These are phyloP conservation scores for Jamesozyma gamospora DNA, from an alignment of 805 yeast genomes.

Conservation along the genomic window DNA sequence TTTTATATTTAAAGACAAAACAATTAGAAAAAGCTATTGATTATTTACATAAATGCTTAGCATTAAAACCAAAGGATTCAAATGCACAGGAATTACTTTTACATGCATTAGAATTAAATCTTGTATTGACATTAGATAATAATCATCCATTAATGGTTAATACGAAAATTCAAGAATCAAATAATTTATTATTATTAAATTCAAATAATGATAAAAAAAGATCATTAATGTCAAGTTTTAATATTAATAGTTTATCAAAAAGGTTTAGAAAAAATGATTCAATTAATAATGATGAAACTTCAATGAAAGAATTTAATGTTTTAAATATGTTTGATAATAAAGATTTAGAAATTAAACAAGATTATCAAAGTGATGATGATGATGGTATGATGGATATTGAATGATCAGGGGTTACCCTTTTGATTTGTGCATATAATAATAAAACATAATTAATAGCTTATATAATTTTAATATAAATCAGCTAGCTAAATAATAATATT, in stretches of 20 bases:
- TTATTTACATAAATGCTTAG: constrained; percentile 69
- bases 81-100: constrained; percentile 73
- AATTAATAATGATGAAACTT: too few relatives aligned
- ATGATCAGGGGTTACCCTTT: too few relatives aligned
- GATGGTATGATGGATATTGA: constrained; percentile 11
- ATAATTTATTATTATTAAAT: too few relatives aligned
- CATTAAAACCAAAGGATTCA: constrained; percentile 69
- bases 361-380: background rate
- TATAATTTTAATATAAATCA: too few relatives aligned
- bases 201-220: constrained; percentile 2
- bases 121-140: constrained; percentile 19
- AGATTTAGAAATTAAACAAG: too few relatives aligned
- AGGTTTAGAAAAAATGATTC: constrained; percentile 1
- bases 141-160: constrained; percentile 25
- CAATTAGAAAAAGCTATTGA: constrained; percentile 59
- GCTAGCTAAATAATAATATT: too few relatives aligned
- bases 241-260: constrained; percentile 2
- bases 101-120: constrained; percentile 63
- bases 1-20: constrained; percentile 65
- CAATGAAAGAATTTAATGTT: background rate
- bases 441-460: too few relatives aligned
- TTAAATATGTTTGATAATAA: too few relatives aligned
- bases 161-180: constrained; percentile 9
- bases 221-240: constrained; percentile 2
- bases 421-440: too few relatives aligned